These are phyloP conservation scores for Malus hybrid DNA, from an alignment of 331 rosid genomes.

Conservation along the genomic window DNA sequence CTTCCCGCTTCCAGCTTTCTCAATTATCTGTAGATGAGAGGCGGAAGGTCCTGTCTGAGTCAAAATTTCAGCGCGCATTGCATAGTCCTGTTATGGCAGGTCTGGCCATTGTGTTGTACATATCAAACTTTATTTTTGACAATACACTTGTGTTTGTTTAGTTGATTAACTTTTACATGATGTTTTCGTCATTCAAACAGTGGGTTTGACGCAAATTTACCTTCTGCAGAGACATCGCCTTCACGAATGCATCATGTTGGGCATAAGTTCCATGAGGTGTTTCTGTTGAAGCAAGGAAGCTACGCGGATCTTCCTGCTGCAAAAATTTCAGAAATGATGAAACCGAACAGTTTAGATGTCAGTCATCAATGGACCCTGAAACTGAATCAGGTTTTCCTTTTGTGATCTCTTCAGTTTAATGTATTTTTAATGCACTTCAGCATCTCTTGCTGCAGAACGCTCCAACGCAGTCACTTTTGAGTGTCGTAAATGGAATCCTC, in stretches of 20 bases:
- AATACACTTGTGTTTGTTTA: not conserved
- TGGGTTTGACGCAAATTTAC: not conserved
- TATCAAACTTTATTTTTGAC: not conserved
- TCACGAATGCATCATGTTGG: slow-evolving; percentile 35
- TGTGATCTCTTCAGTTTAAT: slow-evolving; percentile 17
- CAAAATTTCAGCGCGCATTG: slow-evolving; percentile 44
- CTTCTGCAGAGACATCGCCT: slow-evolving; percentile 33
- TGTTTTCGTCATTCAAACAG: slow-evolving; percentile 2
- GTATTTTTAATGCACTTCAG: slow-evolving; percentile 53
- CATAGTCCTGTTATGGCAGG: slow-evolving; percentile 44
- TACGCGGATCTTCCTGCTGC: slow-evolving; percentile 66
- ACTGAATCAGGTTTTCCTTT: slow-evolving; percentile 1
- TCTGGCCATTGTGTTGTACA: slow-evolving; percentile 5
- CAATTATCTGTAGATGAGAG: slow-evolving; percentile 28
- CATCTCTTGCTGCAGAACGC: slow-evolving; percentile 81
- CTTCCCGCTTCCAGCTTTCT: slow-evolving; percentile 20
- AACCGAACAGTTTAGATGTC: slow-evolving; percentile 70
- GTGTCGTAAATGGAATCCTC: slow-evolving; percentile 80
- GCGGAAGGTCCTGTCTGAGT: slow-evolving; percentile 30
- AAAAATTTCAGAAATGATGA: slow-evolving; percentile 79
- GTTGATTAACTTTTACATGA: not conserved
- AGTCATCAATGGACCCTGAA: slow-evolving; percentile 1
- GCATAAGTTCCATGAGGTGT: slow-evolving; percentile 63
- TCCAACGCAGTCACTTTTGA: slow-evolving; percentile 82
- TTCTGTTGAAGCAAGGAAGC: slow-evolving; percentile 65